phyloP scores from a whole-genome alignment of 164 flowering plant genomes.

The Vitis rupestris region DNA sequence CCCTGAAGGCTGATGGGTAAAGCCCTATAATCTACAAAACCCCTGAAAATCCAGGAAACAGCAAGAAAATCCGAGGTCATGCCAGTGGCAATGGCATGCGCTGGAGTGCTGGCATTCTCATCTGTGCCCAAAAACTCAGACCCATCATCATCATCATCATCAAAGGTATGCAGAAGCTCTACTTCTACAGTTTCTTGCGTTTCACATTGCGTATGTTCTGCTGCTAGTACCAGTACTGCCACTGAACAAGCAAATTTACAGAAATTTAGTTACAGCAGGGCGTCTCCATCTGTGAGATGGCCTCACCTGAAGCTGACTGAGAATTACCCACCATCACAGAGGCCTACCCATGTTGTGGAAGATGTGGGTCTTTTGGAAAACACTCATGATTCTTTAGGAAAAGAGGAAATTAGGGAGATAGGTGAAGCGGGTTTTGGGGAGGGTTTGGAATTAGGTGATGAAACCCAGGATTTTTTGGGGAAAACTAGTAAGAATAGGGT shows the following conservation, averaged over 20 bases:
- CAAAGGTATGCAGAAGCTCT: constrained; percentile 21
- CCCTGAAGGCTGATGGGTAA: no score
- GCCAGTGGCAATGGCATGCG: neutral
- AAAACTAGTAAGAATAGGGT: constrained; percentile 53
- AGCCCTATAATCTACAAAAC: no score
- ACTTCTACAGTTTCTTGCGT: constrained; percentile 2
- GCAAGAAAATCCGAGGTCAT: no score
- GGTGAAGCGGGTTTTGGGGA: neutral
- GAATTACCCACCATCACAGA: constrained; percentile 10
- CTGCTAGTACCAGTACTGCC: neutral
- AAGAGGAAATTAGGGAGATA: constrained; percentile 13
- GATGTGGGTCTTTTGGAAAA: constrained; percentile 2
- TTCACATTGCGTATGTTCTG: constrained; percentile 1
- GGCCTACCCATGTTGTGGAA: constrained; percentile 14
- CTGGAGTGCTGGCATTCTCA: constrained; percentile 13
- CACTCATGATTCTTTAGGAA: neutral
- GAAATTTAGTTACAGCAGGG: constrained; percentile 67
- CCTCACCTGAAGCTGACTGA: constrained; percentile 63
- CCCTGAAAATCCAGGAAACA: no score
- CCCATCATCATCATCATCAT: constrained; percentile 8
- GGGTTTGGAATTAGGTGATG: constrained; percentile 25
- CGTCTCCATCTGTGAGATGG: constrained; percentile 83
- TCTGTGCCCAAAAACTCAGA: constrained; percentile 5
- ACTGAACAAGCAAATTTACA: neutral
- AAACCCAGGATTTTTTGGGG: constrained; percentile 39